Percentiles rank a stretch among this genome's conserved stretches.
These are phyloP conservation scores for Hypoxylon trugodes DNA, from an alignment of 495 filamentous ascomycete species.

Conservation along the genomic window DNA sequence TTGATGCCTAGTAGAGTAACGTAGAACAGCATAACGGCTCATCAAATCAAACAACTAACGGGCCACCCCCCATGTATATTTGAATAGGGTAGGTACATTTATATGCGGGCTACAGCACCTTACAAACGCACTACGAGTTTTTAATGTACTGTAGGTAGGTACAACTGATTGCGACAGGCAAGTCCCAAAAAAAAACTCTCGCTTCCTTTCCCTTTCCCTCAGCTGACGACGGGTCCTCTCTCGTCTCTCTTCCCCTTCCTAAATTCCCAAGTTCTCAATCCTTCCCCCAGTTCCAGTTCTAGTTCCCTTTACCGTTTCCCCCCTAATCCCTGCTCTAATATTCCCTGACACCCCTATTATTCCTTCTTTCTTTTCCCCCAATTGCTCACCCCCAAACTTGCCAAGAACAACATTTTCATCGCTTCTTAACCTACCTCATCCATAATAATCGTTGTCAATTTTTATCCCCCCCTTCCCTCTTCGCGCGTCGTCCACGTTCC, in stretches of 20 bases:
- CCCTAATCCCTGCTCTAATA: constrained; percentile 19
- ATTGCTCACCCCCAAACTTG: constrained; percentile 44
- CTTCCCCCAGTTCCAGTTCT: too few relatives aligned
- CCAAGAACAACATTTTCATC: constrained; percentile 49
- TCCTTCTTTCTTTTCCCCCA: constrained; percentile 38
- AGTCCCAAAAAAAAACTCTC: constrained; percentile 1
- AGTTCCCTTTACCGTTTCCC: too few relatives aligned
- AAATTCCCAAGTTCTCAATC: too few relatives aligned
- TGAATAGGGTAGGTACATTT: not conserved
- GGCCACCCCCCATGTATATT: constrained; percentile 12
- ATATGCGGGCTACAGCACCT: too few relatives aligned
- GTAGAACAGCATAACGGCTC: constrained; percentile 17
- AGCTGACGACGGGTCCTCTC: constrained; percentile 27
- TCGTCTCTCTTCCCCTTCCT: constrained; percentile 9
- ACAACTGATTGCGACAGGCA: not conserved
- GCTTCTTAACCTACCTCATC: constrained; percentile 24
- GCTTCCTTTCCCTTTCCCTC: constrained; percentile 3
- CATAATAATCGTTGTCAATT: constrained; percentile 3
- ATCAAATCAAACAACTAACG: constrained; percentile 19
- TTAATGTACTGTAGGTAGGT: constrained; percentile 3
- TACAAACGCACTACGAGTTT: not conserved
- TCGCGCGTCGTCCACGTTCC: constrained; percentile 29
- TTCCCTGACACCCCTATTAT: constrained; percentile 34
- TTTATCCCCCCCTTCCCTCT: constrained; percentile 3
- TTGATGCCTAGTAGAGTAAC: constrained; percentile 2